These are phyloP conservation scores for Ceriops tagal DNA, from an alignment of 345 rosid genomes.

Conservation along the genomic window DNA sequence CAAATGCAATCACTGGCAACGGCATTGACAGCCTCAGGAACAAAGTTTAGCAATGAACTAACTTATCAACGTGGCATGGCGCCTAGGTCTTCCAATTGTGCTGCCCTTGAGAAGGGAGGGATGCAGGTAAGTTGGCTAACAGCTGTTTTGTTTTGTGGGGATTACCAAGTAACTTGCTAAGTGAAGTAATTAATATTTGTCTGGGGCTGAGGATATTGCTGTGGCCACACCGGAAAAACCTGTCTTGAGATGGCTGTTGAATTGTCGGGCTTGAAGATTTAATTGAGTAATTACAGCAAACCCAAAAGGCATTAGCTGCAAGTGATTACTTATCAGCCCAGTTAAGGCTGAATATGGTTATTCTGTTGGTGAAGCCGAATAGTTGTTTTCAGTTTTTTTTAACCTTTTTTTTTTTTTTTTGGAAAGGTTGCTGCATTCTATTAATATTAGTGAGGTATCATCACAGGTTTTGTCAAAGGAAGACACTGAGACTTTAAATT, in stretches of 20 bases:
- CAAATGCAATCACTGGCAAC: constrained; percentile 34
- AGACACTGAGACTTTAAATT: constrained; percentile 24
- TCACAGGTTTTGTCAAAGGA: constrained; percentile 27
- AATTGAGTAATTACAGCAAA: too few species aligned
- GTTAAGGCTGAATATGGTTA: too few species aligned
- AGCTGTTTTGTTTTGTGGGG: background rate
- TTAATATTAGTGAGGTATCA: background rate
- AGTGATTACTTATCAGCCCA: too few species aligned
- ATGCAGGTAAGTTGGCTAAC: constrained; percentile 26
- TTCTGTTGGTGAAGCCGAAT: too few species aligned
- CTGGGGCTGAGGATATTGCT: too few species aligned
- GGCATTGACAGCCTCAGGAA: constrained; percentile 27
- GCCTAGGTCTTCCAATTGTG: constrained; percentile 20
- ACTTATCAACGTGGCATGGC: constrained; percentile 26
- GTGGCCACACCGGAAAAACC: too few species aligned
- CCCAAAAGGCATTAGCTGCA: too few species aligned
- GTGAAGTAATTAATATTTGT: too few species aligned
- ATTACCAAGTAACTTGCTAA: too few species aligned
- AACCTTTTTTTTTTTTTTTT: background rate
- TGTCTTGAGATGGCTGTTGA: too few species aligned
- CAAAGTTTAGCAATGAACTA: constrained; percentile 23
- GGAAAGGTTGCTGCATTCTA: background rate
- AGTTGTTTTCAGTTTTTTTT: background rate
- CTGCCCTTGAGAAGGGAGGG: constrained; percentile 30
- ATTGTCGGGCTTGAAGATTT: too few species aligned